Conservation (phyloP, 1,139 yeast species). For the Pichiaceae sp. region DNA sequence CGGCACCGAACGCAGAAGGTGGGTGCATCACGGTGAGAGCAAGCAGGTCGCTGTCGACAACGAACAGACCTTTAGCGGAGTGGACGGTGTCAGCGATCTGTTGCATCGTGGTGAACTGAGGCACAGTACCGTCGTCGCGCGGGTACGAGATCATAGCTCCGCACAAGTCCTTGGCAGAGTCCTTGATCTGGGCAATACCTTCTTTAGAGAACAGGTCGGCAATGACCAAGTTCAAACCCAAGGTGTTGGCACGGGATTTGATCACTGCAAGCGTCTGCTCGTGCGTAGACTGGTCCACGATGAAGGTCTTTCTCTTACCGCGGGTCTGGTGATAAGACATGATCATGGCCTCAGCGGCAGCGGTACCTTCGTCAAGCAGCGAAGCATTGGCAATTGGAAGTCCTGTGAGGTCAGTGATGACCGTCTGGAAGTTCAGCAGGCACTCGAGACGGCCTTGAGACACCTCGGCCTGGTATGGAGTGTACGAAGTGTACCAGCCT, state of each 20-base stretch:
- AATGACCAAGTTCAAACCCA: slow-evolving; percentile 57
- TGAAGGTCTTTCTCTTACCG: slow-evolving; percentile 61
- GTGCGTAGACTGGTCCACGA: slow-evolving; percentile 70
- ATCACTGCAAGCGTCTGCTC: slow-evolving; percentile 82
- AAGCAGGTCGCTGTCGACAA: slow-evolving; percentile 83
- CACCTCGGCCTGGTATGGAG: slow-evolving; percentile 97
- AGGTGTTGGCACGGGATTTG: slow-evolving; percentile 67
- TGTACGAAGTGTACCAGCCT: slow-evolving; percentile 97
- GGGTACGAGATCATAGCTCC: slow-evolving; percentile 93
- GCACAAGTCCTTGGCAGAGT: slow-evolving; percentile 38
- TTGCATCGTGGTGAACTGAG: slow-evolving; percentile 36
- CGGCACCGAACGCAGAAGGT: slow-evolving; percentile 84
- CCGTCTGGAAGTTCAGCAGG: slow-evolving; percentile 82
- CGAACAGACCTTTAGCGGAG: slow-evolving; percentile 60
- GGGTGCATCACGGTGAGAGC: slow-evolving; percentile 82
- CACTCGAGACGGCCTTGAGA: slow-evolving; percentile 94
- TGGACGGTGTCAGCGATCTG: slow-evolving; percentile 62
- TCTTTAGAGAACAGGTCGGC: slow-evolving; percentile 41
- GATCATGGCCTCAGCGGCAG: slow-evolving; percentile 97
- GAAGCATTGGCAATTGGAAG: slow-evolving; percentile 91
- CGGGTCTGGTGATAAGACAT: slow-evolving; percentile 62
- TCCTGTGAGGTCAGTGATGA: slow-evolving; percentile 84
- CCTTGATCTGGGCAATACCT: slow-evolving; percentile 35
- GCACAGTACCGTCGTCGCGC: slow-evolving; percentile 71
- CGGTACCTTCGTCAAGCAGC: slow-evolving; percentile 91